Evolutionary conservation across 2,329 filamentous ascomycete species (phyloP), one percentile per base, ranked within the genome.

Genomic region (Fusarium mundagurra): DNA sequence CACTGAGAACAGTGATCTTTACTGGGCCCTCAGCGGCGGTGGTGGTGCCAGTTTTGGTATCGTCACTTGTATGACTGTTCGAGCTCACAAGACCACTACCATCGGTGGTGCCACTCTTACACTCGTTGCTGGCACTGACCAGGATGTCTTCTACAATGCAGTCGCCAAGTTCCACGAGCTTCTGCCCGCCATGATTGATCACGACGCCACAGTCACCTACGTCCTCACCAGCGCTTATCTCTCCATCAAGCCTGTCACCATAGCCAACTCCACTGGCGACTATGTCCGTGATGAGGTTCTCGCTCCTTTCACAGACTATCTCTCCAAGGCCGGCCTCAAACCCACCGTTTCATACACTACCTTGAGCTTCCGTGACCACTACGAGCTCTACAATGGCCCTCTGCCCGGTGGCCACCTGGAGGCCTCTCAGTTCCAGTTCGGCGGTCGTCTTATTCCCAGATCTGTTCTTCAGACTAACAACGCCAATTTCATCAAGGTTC

Each of bases 11-110:
- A 60, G 82, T 0, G 90, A 92, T 57, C 82, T 92, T 5, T 92
- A 89, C 81, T 93, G 90, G 90, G 91, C 90, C 5, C 81, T 92
- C 3, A 84, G 84, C 45, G 89, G 90, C 4, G 89, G 90, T 3
- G 90, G 90, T 3, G 87, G 86, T 9, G 88, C 89, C 22, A 91
- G 84, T n/a, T 92, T 87, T 72, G 90, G 85, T 8, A 83, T 91
- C 5, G 88, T 92, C 5, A 77, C 85, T 29, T 88, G 86, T 6
- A 83, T 91, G 78, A 91, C 88, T 0, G 82, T 86, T 44, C 88
- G 87, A 71, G 84, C 86, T 1, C 83, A 89, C 31, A 47, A 61
- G 54, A 61, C 61, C 12, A 61, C 54, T 29, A 61, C 54, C 14
- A 39, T 64, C 5, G 61, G 61, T 33, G 61, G 61, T 33, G 54